Conservation (phyloP, 495 filamentous ascomycete genomes). For the Baudoinia panamericana region DNA sequence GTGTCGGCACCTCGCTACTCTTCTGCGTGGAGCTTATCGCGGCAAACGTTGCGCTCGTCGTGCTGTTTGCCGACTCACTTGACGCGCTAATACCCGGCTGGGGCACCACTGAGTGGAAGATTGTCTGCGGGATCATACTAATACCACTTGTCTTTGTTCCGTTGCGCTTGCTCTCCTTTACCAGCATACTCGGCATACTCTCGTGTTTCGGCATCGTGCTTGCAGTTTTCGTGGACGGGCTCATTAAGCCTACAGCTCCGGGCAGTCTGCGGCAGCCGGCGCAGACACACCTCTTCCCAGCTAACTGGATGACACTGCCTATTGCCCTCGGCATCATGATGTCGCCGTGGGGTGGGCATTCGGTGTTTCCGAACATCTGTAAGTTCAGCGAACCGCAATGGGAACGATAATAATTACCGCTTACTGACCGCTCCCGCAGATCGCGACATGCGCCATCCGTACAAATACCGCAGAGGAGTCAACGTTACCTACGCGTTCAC, state of each 20-base stretch:
- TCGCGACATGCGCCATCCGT: constrained; percentile 89
- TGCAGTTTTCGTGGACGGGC: constrained; percentile 70
- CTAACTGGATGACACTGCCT: constrained; percentile 81
- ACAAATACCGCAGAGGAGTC: constrained; percentile 66
- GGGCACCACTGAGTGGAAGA: constrained; percentile 66
- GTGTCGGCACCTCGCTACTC: constrained; percentile 66
- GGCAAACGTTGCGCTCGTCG: constrained; percentile 78
- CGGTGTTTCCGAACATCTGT: constrained; percentile 95
- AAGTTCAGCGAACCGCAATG: too few species aligned
- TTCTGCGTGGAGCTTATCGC: constrained; percentile 83
- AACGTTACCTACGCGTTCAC: constrained; percentile 63
- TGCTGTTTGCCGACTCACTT: constrained; percentile 87
- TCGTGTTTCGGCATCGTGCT: constrained; percentile 72
- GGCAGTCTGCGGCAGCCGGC: constrained; percentile 82
- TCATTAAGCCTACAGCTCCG: constrained; percentile 64
- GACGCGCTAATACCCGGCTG: constrained; percentile 64
- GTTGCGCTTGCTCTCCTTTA: constrained; percentile 72
- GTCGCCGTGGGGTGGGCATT: constrained; percentile 93
- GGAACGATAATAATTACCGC: too few species aligned
- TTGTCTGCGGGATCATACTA: constrained; percentile 67
- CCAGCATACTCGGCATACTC: constrained; percentile 79
- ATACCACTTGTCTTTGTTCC: constrained; percentile 79
- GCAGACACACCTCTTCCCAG: constrained; percentile 61
- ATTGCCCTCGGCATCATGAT: constrained; percentile 89
- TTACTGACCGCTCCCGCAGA: too few species aligned